Base-by-base conservation (phyloP, 768 basidiomycete genomes). In the Boletus rubropictus region DNA sequence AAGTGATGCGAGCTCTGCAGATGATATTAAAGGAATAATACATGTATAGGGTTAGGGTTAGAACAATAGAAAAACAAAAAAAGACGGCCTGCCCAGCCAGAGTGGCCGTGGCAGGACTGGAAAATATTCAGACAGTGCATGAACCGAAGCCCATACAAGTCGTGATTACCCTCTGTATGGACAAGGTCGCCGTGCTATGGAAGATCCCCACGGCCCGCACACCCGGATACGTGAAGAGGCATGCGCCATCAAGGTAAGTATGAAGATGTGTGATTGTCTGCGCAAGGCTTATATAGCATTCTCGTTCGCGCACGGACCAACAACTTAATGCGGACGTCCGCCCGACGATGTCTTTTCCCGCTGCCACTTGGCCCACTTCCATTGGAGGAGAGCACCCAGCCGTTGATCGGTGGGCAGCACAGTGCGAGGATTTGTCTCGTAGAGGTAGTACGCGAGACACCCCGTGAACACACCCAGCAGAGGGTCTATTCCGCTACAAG, bases 101-200 rank as follows among this genome's bases (percentile, higher is more conserved):
- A 73, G 70, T 64, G 72, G 71, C 73, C 69, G 74, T 72, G 74
- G 76, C 71, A 72, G 78, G 77, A 82, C 81, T 68, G 82, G 81
- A 75, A 84, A 84, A 84, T 84, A 84, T 84, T 82, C 57, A 73
- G 81, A 83, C 79, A 75, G 76, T 84, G 81, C 82, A 81, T 82
- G 78, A 74, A 73, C 81, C 80, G 72, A 77, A 78, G 78, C 77
- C 66, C 65, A 74, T 69, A 75, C 74, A 76, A 76, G 69, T 68
- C 67, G 57, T 46, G 47, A 33, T 57, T 44, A 59, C 68, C 70
- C 72, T 70, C 69, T 74, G 72, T 52, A n/a, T 50, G 74, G 74
- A 75, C 73, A 74, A 38, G 71, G 75, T 74, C 75, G 75, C 74
- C 74, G 74, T 76, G 74, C 74, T 73, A 73, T 76, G 74, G 56